Conservation (phyloP, 2,329 filamentous ascomycete species). For the Triangularia setosa region DNA sequence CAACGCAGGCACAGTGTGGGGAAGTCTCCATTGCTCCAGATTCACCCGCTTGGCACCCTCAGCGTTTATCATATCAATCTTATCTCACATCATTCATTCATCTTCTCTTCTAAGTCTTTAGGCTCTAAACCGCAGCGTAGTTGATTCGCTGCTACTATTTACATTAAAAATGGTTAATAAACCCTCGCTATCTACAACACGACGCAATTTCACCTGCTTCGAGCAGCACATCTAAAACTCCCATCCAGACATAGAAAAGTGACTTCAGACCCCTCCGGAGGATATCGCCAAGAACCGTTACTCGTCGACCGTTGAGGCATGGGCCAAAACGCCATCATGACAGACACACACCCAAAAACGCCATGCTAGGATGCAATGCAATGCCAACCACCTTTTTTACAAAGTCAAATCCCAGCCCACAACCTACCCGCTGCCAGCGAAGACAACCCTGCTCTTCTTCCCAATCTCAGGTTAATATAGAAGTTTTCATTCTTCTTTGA, state of each 20-base stretch:
- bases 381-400: constrained; percentile 10
- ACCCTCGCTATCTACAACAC: not conserved
- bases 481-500: not conserved
- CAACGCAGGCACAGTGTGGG: not conserved
- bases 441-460: not conserved
- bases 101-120: not conserved
- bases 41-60: not conserved
- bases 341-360: constrained; percentile 2
- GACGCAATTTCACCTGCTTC: not conserved
- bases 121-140: not conserved
- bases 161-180: not conserved
- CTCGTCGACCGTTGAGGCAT: not conserved
- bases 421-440: not conserved
- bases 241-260: not conserved
- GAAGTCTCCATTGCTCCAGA: not conserved
- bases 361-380: constrained; percentile 10
- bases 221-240: not conserved
- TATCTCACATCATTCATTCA: not conserved
- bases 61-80: not conserved
- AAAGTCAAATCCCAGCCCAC: not conserved
- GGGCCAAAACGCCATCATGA: not conserved
- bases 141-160: not conserved
- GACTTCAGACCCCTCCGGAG: not conserved
- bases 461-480: not conserved
- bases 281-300: not conserved